Base-by-base conservation (phyloP, 2,329 filamentous ascomycete species). In the Aspergillus tubingensis region DNA sequence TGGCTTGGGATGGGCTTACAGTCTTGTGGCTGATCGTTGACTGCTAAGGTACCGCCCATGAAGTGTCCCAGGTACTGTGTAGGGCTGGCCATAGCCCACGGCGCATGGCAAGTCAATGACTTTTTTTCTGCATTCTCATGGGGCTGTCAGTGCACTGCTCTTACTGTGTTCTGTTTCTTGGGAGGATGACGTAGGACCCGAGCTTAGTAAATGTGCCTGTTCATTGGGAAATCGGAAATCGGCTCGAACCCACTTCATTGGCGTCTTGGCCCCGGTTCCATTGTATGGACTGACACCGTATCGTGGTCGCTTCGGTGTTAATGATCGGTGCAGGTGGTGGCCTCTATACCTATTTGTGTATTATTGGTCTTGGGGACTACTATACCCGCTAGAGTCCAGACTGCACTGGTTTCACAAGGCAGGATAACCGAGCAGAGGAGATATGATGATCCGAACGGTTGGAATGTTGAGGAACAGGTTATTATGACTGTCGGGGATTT, bases 11-110 rank as follows among this genome's bases (percentile, higher is more conserved):
- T 43, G 3, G 25, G 39, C 21, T 21, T 27, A 23, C 7, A 32
- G 38, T 23, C 47, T 36, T 36, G 53, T 55, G 53, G 53, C 53
- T 55, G 53, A 55, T 44, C 17, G 32, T 13, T 44, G 53, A n/a
- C 53, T 27, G 53, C 39, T 43, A 43, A 55, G 53, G 21, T 55
- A 55, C 27, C 23, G 25, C 47, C 32, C 32, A 13, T 36, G 7
- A 32, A n/a, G 39, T 8, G 53, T 44, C 38, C 30, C 53, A 19
- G 25, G 53, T 6, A 36, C 11, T 36, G 11, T 36, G 53, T 21
- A 47, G 53, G 19, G 43, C n/a, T 50, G 30, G 25, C 3, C 8
- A 19, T 27, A 27, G 8, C 47, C 47, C 21, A 27, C 30, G 44
- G 23, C 15, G 19, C 7, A 49, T 17, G 23, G 23, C 13, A 41